phyloP scores from a whole-genome alignment of 2,329 filamentous ascomycete genomes.

The Xylaria hypoxylon region DNA sequence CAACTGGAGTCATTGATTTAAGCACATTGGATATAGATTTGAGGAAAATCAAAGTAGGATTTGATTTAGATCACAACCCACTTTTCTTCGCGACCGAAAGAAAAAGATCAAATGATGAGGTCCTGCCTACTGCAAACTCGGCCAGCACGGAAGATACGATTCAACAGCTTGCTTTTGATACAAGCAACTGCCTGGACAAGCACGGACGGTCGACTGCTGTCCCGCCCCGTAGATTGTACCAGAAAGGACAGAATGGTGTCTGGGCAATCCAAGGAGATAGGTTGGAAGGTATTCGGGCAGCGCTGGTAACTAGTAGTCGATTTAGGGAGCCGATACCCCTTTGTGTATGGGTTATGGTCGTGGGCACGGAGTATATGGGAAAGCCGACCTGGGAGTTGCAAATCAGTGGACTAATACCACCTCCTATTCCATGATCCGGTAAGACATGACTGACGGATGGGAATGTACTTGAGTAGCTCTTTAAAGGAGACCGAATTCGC shows the following conservation, averaged over 20 bases:
- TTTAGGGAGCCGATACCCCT: fast-evolving
- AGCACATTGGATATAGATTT: not conserved
- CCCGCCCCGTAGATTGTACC: no score
- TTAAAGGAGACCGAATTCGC: no score
- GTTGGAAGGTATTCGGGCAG: not conserved
- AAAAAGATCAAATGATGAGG: not conserved
- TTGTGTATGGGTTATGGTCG: not conserved
- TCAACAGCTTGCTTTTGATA: not conserved
- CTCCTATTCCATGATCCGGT: not conserved
- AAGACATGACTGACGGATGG: no score
- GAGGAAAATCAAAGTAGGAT: not conserved
- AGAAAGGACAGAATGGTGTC: not conserved
- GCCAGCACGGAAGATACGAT: not conserved
- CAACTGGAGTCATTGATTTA: not conserved
- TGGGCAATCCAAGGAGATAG: not conserved
- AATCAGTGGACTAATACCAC: not conserved
- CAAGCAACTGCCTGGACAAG: not conserved
- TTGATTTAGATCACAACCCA: not conserved
- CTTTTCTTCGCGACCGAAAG: not conserved
- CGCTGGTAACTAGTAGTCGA: not conserved
- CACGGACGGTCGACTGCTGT: not conserved
- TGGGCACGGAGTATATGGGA: no score
- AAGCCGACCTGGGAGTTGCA: not conserved
- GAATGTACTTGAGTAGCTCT: no score
- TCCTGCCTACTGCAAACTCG: no score